Conservation (phyloP, 2,329 filamentous ascomycete species). For the Karstenula rhodostoma region DNA sequence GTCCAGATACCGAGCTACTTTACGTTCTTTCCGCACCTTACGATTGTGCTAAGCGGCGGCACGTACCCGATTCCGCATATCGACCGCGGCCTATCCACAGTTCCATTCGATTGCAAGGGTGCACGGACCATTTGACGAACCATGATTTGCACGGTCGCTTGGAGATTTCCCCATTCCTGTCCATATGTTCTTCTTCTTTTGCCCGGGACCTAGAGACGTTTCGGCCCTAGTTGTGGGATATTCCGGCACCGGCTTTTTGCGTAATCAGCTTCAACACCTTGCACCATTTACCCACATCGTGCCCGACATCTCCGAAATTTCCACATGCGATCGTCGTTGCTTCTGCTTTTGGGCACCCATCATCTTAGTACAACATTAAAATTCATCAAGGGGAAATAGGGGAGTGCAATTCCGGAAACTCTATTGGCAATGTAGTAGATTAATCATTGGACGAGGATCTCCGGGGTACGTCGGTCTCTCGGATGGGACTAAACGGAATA, state of each 20-base stretch:
- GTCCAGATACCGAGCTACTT: constrained; percentile 19
- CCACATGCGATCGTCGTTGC: background rate
- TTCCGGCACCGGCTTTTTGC: background rate
- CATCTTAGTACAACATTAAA: background rate
- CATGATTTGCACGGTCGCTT: constrained; percentile 15
- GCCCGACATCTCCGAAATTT: background rate
- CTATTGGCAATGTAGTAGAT: constrained; percentile 6
- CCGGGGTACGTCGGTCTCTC: background rate
- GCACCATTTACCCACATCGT: constrained; percentile 1
- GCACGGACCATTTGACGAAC: constrained; percentile 4
- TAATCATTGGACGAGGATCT: constrained; percentile 7
- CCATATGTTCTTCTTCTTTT: constrained; percentile 20
- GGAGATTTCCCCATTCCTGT: constrained; percentile 21
- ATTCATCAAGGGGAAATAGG: background rate
- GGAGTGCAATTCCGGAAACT: background rate
- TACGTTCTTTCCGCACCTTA: constrained; percentile 29
- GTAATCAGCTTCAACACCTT: background rate
- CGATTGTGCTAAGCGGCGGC: constrained; percentile 14
- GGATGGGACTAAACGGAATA: background rate
- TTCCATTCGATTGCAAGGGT: background rate
- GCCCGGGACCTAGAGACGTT: background rate
- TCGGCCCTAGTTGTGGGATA: background rate
- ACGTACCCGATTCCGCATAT: constrained; percentile 7
- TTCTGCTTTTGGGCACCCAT: background rate
- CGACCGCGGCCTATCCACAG: background rate